Conservation (phyloP, 805 yeast genomes). For the Monosporozyma unispora region DNA sequence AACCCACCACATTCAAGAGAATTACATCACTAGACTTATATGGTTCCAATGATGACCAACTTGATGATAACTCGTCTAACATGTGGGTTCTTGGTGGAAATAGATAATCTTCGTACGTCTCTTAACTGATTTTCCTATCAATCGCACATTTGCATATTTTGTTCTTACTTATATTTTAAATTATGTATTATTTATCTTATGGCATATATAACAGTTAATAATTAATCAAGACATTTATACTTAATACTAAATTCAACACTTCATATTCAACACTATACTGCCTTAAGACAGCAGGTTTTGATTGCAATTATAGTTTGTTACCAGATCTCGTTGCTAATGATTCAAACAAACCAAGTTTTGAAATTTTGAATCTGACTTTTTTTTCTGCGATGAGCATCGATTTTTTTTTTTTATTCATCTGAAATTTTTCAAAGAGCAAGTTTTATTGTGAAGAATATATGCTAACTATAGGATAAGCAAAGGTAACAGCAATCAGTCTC, state of each 20-base stretch:
- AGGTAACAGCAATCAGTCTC: too few relatives aligned
- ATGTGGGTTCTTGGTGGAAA: constrained; percentile 29
- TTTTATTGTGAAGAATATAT: too few relatives aligned
- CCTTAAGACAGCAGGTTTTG: neutral
- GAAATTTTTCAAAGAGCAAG: neutral
- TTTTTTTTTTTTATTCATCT: neutral
- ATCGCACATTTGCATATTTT: too few relatives aligned
- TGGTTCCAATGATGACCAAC: constrained; percentile 12
- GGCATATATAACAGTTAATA: neutral
- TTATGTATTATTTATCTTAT: neutral
- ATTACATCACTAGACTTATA: constrained; percentile 26
- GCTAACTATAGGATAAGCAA: too few relatives aligned
- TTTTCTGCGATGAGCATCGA: neutral
- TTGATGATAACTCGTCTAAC: constrained; percentile 10
- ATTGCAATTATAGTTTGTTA: neutral
- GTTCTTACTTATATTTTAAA: too few relatives aligned
- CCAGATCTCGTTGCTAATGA: neutral
- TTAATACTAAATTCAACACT: too few relatives aligned
- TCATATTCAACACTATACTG: too few relatives aligned
- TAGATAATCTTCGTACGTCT: too few relatives aligned
- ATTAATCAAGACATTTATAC: neutral
- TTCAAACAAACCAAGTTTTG: neutral
- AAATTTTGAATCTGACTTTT: neutral
- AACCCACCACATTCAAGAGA: constrained; percentile 17
- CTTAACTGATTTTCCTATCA: too few relatives aligned